A percentile compares a stretch with the other conserved stretches of the same genome.
Evolutionary conservation across 2,329 filamentous ascomycete species (phyloP).

Genomic region (Diaporthe ilicicola): DNA sequence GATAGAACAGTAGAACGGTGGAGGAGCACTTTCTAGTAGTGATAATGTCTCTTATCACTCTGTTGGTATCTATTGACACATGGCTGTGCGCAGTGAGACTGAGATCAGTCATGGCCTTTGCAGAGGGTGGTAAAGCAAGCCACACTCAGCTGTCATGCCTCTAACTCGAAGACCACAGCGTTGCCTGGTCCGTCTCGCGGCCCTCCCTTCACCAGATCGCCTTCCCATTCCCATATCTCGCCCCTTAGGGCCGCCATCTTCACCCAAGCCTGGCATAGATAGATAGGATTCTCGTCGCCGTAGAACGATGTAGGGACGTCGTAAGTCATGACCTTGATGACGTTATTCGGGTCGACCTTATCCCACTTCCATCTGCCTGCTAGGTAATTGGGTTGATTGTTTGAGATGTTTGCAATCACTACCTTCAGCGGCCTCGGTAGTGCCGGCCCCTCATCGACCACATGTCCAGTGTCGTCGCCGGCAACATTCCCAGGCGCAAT

Average conservation of each 20-base stretch:
- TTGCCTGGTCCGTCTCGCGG: not conserved
- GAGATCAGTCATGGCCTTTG: not conserved
- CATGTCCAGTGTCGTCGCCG: not conserved
- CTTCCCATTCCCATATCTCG: constrained; percentile 48
- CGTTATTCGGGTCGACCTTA: constrained; percentile 44
- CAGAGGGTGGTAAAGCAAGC: not conserved
- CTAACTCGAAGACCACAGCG: constrained; percentile 4
- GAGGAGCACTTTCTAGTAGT: too few relatives aligned
- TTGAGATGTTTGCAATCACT: constrained; percentile 43
- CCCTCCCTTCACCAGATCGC: not conserved
- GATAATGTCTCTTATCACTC: too few relatives aligned
- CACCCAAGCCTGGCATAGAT: constrained; percentile 52
- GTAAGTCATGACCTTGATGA: constrained; percentile 49
- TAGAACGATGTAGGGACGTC: constrained; percentile 51
- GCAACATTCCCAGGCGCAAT: not conserved
- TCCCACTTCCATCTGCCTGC: constrained; percentile 42
- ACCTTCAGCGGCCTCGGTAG: constrained; percentile 39
- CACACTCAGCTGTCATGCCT: not conserved
- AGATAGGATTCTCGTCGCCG: constrained; percentile 46
- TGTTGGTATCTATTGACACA: too few relatives aligned
- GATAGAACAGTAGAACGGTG: too few relatives aligned
- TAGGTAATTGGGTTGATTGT: constrained; percentile 37
- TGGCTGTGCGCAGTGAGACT: not conserved
- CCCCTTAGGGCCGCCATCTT: constrained; percentile 50
- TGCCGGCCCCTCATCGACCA: constrained; percentile 34